phyloP scores from a whole-genome alignment of 2,329 filamentous ascomycete genomes.

The Botryotinia calthae region DNA sequence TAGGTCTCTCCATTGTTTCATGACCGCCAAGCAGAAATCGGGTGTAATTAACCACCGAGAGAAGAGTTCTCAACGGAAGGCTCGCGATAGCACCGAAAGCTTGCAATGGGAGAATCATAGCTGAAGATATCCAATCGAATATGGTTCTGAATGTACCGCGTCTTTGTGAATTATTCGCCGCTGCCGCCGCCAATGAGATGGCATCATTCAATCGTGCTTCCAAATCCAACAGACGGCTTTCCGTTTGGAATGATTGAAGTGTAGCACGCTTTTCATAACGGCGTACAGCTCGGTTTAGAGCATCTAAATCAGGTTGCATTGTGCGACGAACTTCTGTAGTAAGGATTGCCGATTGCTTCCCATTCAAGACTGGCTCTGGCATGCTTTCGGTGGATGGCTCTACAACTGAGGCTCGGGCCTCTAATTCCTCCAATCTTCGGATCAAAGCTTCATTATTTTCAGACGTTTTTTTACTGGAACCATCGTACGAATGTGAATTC shows the following conservation, averaged over 20 bases:
- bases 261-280: slow-evolving; percentile 88
- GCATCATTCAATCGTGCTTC: slow-evolving; percentile 73
- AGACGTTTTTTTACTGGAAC: slow-evolving; percentile 28
- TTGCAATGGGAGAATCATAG: slow-evolving; percentile 35
- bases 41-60: slow-evolving; percentile 27
- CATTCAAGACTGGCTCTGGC: slow-evolving; percentile 38
- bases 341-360: slow-evolving; percentile 44
- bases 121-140: slow-evolving; percentile 35
- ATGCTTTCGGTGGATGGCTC: slow-evolving; percentile 29
- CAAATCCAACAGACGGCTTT: slow-evolving; percentile 69
- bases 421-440: slow-evolving; percentile 67
- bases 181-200: slow-evolving; percentile 75
- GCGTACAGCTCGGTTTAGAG: slow-evolving; percentile 81
- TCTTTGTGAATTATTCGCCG: slow-evolving; percentile 47
- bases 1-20: slow-evolving; percentile 21
- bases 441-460: slow-evolving; percentile 56
- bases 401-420: slow-evolving; percentile 52
- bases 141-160: slow-evolving; percentile 28
- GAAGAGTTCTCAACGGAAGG: slow-evolving; percentile 33
- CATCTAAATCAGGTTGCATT: slow-evolving; percentile 80
- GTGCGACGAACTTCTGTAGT: slow-evolving; percentile 59
- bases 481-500: slow-evolving; percentile 49
- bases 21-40: slow-evolving; percentile 25
- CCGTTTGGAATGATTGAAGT: slow-evolving; percentile 70
- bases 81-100: slow-evolving; percentile 27